Conservation (phyloP, 345 rosid species). For the Euphorbia tirucalli region DNA sequence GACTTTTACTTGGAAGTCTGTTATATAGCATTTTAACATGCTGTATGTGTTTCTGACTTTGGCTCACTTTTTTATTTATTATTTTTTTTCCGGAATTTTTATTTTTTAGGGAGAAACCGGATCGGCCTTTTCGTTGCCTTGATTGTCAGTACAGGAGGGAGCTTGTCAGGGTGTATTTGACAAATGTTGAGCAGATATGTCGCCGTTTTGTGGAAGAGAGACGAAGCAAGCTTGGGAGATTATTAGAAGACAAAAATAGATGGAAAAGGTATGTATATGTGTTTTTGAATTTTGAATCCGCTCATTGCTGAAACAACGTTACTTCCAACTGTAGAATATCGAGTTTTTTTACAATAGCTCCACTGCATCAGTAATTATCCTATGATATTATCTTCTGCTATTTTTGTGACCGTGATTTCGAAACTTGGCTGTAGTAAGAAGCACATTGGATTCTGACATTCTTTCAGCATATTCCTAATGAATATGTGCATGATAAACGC, state of each 20-base stretch:
- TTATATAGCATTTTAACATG: background rate
- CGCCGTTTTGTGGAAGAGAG: conserved; percentile 84
- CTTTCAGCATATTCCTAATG: background rate
- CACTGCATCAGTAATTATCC: background rate
- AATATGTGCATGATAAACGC: background rate
- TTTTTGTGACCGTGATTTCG: background rate
- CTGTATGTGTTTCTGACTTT: background rate
- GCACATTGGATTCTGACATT: background rate
- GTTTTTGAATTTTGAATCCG: background rate
- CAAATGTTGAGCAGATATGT: conserved; percentile 83
- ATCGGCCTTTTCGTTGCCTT: conserved; percentile 93
- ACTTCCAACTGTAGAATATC: background rate
- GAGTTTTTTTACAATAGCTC: background rate
- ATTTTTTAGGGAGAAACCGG: conserved; percentile 71
- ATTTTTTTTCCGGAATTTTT: background rate
- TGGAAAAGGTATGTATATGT: conserved; percentile 78
- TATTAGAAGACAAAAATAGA: conserved; percentile 74
- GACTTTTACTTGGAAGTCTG: background rate
- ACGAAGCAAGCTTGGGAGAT: conserved; percentile 60
- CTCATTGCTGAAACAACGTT: background rate
- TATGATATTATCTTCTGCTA: conserved; percentile 4
- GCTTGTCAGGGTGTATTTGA: conserved; percentile 85
- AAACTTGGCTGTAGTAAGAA: background rate
- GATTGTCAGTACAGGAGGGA: conserved; percentile 79
- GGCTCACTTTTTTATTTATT: background rate